Percentiles rank a stretch among this genome's conserved stretches.
phyloP scores from a whole-genome alignment of 352 stramenopile species.

The Phytophthora aleatoria region DNA sequence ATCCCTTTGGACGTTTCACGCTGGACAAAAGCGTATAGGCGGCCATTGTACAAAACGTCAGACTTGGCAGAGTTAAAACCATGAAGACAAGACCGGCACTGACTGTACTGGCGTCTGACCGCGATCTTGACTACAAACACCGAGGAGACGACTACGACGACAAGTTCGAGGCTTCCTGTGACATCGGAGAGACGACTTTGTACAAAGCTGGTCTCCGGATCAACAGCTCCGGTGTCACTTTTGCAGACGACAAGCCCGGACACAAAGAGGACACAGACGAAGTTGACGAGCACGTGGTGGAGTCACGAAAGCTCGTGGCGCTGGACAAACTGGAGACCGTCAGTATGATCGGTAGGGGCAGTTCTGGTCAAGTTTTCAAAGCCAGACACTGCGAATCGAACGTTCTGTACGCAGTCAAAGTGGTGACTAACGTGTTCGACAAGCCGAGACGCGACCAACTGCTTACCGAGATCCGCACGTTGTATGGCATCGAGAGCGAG shows the following conservation, averaged over 20 bases:
- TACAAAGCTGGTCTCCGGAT: constrained; percentile 71
- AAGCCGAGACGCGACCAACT: constrained; percentile 76
- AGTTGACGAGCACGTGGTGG: constrained; percentile 9
- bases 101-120: constrained; percentile 24
- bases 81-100: constrained; percentile 28
- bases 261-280: constrained; percentile 32
- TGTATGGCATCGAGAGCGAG: constrained; percentile 73
- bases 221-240: constrained; percentile 68
- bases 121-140: constrained; percentile 23
- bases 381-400: constrained; percentile 44
- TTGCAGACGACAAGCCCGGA: constrained; percentile 27
- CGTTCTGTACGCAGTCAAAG: constrained; percentile 66
- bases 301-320: constrained; percentile 36
- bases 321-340: constrained; percentile 60
- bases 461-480: constrained; percentile 77
- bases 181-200: constrained; percentile 77
- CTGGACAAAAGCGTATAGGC: not conserved
- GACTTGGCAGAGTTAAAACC: not conserved
- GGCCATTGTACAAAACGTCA: constrained; percentile 6
- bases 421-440: constrained; percentile 81
- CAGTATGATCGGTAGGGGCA: constrained; percentile 61
- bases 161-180: constrained; percentile 65
- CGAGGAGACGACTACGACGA: constrained; percentile 32
- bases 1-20: not conserved
- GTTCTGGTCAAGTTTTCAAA: constrained; percentile 69